Evolutionary conservation across 148 eudicot genomes (phyloP), one percentile per base, ranked within the genome.

Genomic region (Camellia granthamiana): DNA sequence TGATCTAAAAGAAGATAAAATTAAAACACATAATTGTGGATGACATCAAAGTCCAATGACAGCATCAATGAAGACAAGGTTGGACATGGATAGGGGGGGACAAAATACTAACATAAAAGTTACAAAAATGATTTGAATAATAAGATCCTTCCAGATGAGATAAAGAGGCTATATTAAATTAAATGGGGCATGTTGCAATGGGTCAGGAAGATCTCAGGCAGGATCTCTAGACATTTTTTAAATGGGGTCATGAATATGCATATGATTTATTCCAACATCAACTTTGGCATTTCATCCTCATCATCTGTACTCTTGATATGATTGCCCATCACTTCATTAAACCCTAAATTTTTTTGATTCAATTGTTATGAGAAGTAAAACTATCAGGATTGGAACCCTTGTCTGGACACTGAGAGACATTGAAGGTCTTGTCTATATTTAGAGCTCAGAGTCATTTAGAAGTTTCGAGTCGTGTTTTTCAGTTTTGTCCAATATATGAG

Each of bases 131-230:
- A 72, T 80, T 80, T 54, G 65, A 72, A 55, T 76, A 71, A 21
- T 83, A 55, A 77, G 75, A 77, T 67, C 52, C 68, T 80, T 80
- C 81, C 86, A 84, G 70, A 70, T 65, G 78, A 73, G 74, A 62
- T 56, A 80, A 74, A 74, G n/a, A 16, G n/a, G 3, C n/a, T 3
- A 77, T 56, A 75, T 78, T 81, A 46, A 76, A 76, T 47, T 85
- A 61, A 74, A 59, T 44, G 62, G 52, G 58, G 82, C 80, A 81
- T 83, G 88, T 81, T 74, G 74, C 51, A 74, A 69, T 84, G 80
- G 87, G 85, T 84, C 80, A 62, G 88, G 78, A 78, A 86, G 80
- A 80, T 83, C 79, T 72, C 62, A 82, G 84, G 89, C 85, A 87
- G 87, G 85, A 84, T 82, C 85, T 77, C 58, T 47, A 80, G 82